A percentile compares a stretch with the other conserved stretches of the same genome.
These are phyloP conservation scores for Leccinum incarnatum DNA, from an alignment of 768 basidiomycete species.

Conservation along the genomic window DNA sequence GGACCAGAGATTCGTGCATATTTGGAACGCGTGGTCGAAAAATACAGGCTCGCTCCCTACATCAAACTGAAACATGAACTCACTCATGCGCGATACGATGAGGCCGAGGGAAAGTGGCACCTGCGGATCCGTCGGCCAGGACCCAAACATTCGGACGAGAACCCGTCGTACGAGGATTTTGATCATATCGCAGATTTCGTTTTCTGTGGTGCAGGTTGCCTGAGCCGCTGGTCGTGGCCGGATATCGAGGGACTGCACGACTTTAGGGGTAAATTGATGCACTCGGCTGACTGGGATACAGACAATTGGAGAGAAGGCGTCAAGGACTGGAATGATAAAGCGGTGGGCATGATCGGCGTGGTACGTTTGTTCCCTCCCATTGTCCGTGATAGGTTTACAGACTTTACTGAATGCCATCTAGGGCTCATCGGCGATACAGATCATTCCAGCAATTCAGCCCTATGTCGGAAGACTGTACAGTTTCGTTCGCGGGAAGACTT, in stretches of 20 bases:
- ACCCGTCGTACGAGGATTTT: slow-evolving; percentile 39
- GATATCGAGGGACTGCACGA: slow-evolving; percentile 54
- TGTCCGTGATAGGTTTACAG: background rate
- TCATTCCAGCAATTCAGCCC: slow-evolving; percentile 56
- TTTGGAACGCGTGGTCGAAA: slow-evolving; percentile 51
- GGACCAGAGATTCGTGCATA: slow-evolving; percentile 59
- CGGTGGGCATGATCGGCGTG: slow-evolving; percentile 58
- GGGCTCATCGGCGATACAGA: slow-evolving; percentile 64
- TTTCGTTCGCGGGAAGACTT: slow-evolving; percentile 60
- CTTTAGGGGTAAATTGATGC: slow-evolving; percentile 57
- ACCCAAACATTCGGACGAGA: slow-evolving; percentile 9
- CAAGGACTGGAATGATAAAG: slow-evolving; percentile 50
- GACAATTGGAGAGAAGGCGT: slow-evolving; percentile 45
- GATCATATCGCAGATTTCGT: slow-evolving; percentile 57
- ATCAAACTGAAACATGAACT: slow-evolving; percentile 58
- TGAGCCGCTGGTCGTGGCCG: slow-evolving; percentile 68
- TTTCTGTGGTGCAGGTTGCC: slow-evolving; percentile 49
- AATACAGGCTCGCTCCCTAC: slow-evolving; percentile 51
- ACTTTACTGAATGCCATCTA: slow-evolving; percentile 15
- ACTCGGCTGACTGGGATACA: slow-evolving; percentile 62
- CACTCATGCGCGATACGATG: slow-evolving; percentile 48
- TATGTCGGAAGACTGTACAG: slow-evolving; percentile 48
- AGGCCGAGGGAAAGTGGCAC: slow-evolving; percentile 53
- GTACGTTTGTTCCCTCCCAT: slow-evolving; percentile 29
- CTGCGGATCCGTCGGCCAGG: slow-evolving; percentile 43